Base-by-base conservation (phyloP, 108 stramenopile genomes). In the Fragilaria crotonensis region DNA sequence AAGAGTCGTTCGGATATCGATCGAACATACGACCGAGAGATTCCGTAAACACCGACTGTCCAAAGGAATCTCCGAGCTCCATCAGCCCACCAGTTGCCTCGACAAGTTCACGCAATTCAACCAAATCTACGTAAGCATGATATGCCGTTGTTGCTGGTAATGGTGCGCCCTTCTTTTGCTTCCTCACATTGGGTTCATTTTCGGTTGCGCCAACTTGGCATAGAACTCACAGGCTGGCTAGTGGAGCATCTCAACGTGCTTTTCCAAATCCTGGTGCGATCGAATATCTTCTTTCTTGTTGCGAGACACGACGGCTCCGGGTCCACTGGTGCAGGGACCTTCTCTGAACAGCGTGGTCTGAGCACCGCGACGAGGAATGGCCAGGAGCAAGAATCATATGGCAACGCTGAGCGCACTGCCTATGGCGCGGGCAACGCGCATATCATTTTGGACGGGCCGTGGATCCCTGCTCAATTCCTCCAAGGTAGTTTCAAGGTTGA, bases 11-110 rank as follows among this genome's bases (percentile, higher is more conserved):
- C 14, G 89, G 80, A 58, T 72, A 86, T 0, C 89, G 76, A 45
- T 76, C 73, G 78, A 99, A 99, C 14, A 97, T 85, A 32, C 97
- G 77, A 33, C 93, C 81, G 45, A 99, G 76, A 47, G 89, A 92
- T 77, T 99, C 99, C 70, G 97, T 97, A 73, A 98, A 98, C 30
- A 98, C 96, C 4, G 85, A 86, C 76, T 98, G 97, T 32, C 87
- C 87, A 66, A 98, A 98, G 21, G 90, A 89, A 76, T 99, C 99
- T 45, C 89, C 97, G 41, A 99, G 68, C 5, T 98, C 94, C 87
- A 92, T 86, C n/a, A 94, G 73, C 23, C 97, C 99, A 32, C 97
- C 99, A 14, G 96, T 97, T 30, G 92, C 93, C 68, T 94, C 93
- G 5, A 97, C 89, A 29, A 94, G 75, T 23, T 79, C 73, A 52